Percentiles rank a stretch among this genome's conserved stretches.
Evolutionary conservation across 1,284 basidiomycete species (phyloP).

Genomic region (Pterula multifida): DNA sequence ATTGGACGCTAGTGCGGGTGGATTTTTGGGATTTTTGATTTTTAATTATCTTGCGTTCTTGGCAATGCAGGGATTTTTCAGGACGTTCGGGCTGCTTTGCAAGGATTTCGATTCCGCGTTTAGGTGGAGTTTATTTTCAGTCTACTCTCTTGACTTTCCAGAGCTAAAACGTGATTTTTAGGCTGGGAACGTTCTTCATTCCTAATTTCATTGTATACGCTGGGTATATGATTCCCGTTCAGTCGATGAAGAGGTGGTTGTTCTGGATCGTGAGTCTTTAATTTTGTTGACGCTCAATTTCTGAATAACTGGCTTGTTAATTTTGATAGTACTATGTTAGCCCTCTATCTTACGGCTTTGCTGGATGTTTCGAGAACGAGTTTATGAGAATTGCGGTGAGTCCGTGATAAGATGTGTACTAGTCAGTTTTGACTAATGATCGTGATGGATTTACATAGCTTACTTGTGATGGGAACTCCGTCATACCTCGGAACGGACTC

Average conservation of each 20-base stretch:
- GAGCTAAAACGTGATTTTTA: too few species aligned
- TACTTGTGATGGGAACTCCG: constrained; percentile 53
- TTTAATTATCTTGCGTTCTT: constrained; percentile 51
- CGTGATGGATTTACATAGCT: constrained; percentile 36
- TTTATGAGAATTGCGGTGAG: constrained; percentile 58
- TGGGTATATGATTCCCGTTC: constrained; percentile 65
- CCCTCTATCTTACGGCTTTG: constrained; percentile 61
- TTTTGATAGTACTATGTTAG: constrained; percentile 54
- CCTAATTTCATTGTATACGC: constrained; percentile 52
- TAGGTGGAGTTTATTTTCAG: too few species aligned
- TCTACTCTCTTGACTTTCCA: too few species aligned
- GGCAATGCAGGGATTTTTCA: constrained; percentile 65
- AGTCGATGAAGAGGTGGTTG: constrained; percentile 78
- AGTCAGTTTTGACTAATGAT: too few species aligned
- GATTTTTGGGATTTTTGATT: constrained; percentile 64
- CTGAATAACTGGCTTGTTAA: constrained; percentile 3
- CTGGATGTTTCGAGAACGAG: constrained; percentile 71
- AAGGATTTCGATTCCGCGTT: constrained; percentile 55
- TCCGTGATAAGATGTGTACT: too few species aligned
- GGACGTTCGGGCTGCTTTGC: constrained; percentile 55
- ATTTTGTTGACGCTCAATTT: neutral
- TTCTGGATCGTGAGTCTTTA: constrained; percentile 63
- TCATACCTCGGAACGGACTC: constrained; percentile 61
- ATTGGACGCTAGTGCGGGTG: constrained; percentile 47
- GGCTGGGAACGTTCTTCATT: constrained; percentile 49